Conservation (phyloP, 768 basidiomycete genomes). For the Rhodotorula diobovata region DNA sequence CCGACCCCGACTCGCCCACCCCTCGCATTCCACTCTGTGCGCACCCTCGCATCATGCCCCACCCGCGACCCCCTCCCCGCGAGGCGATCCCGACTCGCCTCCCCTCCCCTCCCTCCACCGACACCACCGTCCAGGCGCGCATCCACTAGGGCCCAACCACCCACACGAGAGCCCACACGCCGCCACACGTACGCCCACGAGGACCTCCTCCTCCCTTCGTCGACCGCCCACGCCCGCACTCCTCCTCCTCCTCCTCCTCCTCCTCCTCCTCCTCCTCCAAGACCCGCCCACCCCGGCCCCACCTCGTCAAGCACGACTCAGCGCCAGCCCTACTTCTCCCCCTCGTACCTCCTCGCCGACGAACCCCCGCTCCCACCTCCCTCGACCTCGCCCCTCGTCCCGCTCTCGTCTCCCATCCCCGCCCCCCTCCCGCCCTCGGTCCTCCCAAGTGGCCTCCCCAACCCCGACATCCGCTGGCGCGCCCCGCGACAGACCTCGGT, state of each 20-base stretch:
- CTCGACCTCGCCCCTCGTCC: conserved; percentile 38
- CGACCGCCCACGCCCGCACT: neutral
- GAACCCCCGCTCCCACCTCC: conserved; percentile 29
- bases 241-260: neutral
- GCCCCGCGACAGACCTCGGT: conserved; percentile 12
- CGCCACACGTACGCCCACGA: conserved; percentile 30
- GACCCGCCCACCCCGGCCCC: too few species aligned
- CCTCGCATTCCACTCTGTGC: too few species aligned
- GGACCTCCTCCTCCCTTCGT: conserved; percentile 31
- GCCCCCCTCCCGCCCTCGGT: conserved; percentile 21
- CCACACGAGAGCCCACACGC: neutral
- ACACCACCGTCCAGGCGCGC: neutral
- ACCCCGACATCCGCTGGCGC: conserved; percentile 37
- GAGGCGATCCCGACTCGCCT: too few species aligned
- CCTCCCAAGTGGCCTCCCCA: conserved; percentile 36
- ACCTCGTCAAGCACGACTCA: too few species aligned
- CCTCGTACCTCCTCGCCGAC: conserved; percentile 16
- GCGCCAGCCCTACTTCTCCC: conserved; percentile 13
- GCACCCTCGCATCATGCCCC: too few species aligned
- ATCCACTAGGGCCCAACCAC: neutral
- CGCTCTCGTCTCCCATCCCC: conserved; percentile 18
- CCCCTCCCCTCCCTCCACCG: too few species aligned
- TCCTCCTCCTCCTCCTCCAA: neutral
- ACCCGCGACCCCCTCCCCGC: too few species aligned
- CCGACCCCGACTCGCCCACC: too few species aligned